Percentiles rank a stretch among this genome's conserved stretches.
Conservation (phyloP, 2,329 filamentous ascomycete genomes). For the Trichoderma sp. region DNA sequence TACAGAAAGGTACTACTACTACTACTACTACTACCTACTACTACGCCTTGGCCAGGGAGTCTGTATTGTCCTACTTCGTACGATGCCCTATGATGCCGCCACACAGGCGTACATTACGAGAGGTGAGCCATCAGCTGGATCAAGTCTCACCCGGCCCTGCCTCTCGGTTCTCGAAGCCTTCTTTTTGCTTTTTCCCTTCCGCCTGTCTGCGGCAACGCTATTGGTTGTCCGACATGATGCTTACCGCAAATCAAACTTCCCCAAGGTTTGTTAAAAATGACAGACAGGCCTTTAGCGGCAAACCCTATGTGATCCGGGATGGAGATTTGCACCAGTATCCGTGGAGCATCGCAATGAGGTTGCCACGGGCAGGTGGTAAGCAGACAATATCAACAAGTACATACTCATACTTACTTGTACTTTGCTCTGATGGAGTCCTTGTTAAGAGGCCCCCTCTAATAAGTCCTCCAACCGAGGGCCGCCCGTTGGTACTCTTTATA, state of each 20-base stretch:
- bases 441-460: not conserved
- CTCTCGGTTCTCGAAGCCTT: conserved; percentile 14
- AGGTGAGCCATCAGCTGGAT: not conserved
- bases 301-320: not conserved
- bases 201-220: not conserved
- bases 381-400: conserved; percentile 11
- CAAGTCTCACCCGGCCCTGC: conserved; percentile 2
- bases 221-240: not conserved
- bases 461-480: conserved; percentile 4
- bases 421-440: conserved; percentile 6
- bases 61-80: not conserved
- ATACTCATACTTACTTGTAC: conserved; percentile 4
- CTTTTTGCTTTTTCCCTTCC: conserved; percentile 4
- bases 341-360: not conserved
- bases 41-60: not conserved
- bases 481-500: conserved; percentile 14
- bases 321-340: not conserved
- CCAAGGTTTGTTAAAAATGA: conserved; percentile 9
- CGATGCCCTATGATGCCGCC: conserved; percentile 11
- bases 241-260: conserved; percentile 9
- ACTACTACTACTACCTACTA: not conserved
- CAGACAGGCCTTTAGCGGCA: conserved; percentile 2
- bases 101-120: not conserved
- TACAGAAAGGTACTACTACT: not conserved
- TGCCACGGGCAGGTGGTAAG: conserved; percentile 9